phyloP scores from a whole-genome alignment of 192 early-diverging fungal genomes.

The Umbelopsis ramanniana region DNA sequence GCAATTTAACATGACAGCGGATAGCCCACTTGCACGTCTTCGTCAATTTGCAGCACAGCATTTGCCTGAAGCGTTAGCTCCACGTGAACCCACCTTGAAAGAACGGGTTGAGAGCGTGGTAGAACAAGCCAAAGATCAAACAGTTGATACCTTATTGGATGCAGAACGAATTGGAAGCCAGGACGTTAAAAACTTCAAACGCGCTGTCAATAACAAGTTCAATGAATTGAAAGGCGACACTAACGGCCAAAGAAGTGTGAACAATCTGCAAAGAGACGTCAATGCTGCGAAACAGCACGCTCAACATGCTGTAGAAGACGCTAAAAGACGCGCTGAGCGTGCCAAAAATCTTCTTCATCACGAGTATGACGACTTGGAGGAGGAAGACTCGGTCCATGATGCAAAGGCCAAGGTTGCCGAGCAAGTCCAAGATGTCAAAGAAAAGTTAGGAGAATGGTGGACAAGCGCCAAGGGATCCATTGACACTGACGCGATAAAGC shows the following conservation, averaged over 20 bases:
- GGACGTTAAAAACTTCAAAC: not conserved
- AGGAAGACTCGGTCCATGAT: not conserved
- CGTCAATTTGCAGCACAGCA: constrained; percentile 1
- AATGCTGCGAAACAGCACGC: constrained; percentile 18
- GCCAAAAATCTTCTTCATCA: not conserved
- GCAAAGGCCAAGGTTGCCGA: constrained; percentile 18
- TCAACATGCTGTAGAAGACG: constrained; percentile 1
- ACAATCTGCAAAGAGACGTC: not conserved
- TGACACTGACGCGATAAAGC: constrained; percentile 3
- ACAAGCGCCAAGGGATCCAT: constrained; percentile 14
- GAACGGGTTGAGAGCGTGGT: not conserved
- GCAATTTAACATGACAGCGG: not conserved
- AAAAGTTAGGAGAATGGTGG: constrained; percentile 10
- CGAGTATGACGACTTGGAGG: not conserved
- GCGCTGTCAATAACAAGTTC: not conserved
- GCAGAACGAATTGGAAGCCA: constrained; percentile 2
- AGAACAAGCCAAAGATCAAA: not conserved
- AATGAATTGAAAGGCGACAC: not conserved
- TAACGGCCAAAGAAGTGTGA: not conserved
- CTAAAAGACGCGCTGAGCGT: constrained; percentile 3
- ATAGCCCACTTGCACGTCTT: constrained; percentile 6
- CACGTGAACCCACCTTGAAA: constrained; percentile 10
- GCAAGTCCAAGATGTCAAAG: constrained; percentile 18
- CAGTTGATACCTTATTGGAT: constrained; percentile 1
- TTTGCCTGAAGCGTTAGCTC: not conserved